Evolutionary conservation across 139 green algal species (phyloP), one percentile per base, ranked within the genome.

Genomic region (Marvania coccoides): DNA sequence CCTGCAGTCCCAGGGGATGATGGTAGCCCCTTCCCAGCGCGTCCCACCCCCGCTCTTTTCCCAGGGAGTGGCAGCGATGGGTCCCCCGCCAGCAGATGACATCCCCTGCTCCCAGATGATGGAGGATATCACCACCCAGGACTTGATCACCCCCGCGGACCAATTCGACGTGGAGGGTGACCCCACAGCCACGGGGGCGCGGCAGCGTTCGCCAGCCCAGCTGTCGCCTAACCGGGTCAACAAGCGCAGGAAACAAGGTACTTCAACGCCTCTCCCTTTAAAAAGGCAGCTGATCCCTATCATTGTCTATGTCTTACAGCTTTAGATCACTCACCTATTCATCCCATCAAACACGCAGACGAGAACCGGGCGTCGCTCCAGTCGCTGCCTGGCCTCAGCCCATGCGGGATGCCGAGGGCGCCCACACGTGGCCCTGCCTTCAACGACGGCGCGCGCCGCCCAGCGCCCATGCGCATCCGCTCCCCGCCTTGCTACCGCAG

Each of bases 121-220:
- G 7, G 62, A 69, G 26, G 24, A 6, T 6, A 39, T 71, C 14
- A 39, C 70, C 24, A 81, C 76, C 2, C 81, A 76, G 42, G 81
- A 87, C 55, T 87, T 74, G 51, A 69, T 83, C 30, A 87, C 81
- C 0, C 81, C 81, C 15, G 69, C 62, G 10, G 81, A 85, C 30
- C 80, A 81, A 64, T 72, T 75, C 56, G 47, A 46, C 5, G 13
- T 69, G 10, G 68, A 66, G 9, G 58, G 53, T 40, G 54, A 62
- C 28, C 34, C 23, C 9, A 38, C 40, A 4, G 42, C 15, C 15
- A 30, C 19, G 15, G 51, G 59, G 13, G 35, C 53, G 36, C 31
- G 31, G 28, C 26, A 56, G 5, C 57, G 73, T 23, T 78, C 72
- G 1, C 77, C 74, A 3, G 73, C 74, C 9, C 47, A 40, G 15